phyloP scores from a whole-genome alignment of 208 protist genomes.

The Leishmania arabica region DNA sequence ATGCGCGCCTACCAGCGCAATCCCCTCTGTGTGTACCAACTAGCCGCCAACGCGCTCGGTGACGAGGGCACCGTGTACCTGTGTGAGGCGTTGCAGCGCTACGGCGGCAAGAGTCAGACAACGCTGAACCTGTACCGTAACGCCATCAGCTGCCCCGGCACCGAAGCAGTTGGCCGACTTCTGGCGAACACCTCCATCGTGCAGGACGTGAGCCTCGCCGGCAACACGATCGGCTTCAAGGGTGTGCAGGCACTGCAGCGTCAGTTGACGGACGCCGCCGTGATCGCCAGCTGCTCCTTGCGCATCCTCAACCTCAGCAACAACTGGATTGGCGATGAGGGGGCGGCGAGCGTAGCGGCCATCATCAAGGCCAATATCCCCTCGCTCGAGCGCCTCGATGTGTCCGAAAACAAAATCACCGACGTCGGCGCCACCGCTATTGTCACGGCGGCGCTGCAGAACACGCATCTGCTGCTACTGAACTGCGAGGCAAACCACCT shows the following conservation, averaged over 20 bases:
- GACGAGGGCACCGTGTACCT: constrained; percentile 68
- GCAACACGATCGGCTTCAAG: constrained; percentile 82
- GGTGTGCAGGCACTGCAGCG: constrained; percentile 61
- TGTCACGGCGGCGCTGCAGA: constrained; percentile 54
- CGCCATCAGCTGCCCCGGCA: constrained; percentile 63
- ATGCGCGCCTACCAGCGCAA: constrained; percentile 79
- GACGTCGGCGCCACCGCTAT: constrained; percentile 59
- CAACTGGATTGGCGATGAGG: constrained; percentile 85
- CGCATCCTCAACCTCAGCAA: constrained; percentile 66
- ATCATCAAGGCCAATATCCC: constrained; percentile 68
- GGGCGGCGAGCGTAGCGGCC: constrained; percentile 62
- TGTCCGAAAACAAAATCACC: constrained; percentile 76
- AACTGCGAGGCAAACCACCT: constrained; percentile 67
- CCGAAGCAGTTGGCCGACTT: constrained; percentile 65
- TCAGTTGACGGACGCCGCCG: constrained; percentile 39
- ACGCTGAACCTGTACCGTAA: constrained; percentile 82
- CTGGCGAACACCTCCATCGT: constrained; percentile 60
- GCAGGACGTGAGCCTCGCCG: constrained; percentile 68
- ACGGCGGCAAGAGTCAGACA: constrained; percentile 64
- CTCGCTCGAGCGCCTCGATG: constrained; percentile 55
- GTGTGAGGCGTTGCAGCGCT: constrained; percentile 67
- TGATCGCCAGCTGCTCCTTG: constrained; percentile 29
- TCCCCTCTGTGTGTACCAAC: constrained; percentile 68
- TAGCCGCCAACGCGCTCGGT: constrained; percentile 77
- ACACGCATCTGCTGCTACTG: constrained; percentile 59